These are phyloP conservation scores for Crucihimalaya himalaica DNA, from an alignment of 345 rosid species.

Conservation along the genomic window DNA sequence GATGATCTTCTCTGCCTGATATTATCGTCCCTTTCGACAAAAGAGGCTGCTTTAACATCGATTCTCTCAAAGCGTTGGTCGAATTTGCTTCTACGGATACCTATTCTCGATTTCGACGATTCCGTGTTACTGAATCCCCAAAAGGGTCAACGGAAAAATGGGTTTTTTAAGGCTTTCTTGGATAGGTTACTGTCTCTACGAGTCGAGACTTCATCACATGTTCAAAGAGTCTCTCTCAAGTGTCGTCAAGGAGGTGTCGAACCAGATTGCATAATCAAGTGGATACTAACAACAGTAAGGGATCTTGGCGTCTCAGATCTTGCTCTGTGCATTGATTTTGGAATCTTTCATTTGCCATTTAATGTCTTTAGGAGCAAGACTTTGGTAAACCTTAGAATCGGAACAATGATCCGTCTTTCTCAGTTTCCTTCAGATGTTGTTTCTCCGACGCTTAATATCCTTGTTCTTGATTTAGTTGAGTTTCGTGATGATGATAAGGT, in stretches of 20 bases:
- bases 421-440: neutral
- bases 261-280: neutral
- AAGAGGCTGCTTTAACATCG: constrained; percentile 23
- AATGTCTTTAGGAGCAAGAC: constrained; percentile 12
- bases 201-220: neutral
- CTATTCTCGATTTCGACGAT: constrained; percentile 19
- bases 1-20: constrained; percentile 24
- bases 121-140: neutral
- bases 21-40: constrained; percentile 20
- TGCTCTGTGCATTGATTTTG: neutral
- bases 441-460: constrained; percentile 6
- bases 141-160: neutral
- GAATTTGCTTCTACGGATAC: constrained; percentile 11
- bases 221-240: constrained; percentile 19
- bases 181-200: constrained; percentile 16
- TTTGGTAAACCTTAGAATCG: constrained; percentile 18
- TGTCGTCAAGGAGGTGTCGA: neutral
- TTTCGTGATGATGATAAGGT: neutral
- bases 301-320: constrained; percentile 24
- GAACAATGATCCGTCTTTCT: constrained; percentile 5
- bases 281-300: neutral
- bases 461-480: constrained; percentile 31
- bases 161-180: constrained; percentile 6
- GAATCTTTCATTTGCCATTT: neutral
- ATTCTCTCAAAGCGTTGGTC: constrained; percentile 31